These are phyloP conservation scores for Stephania yunnanensis DNA, from an alignment of 164 flowering plant genomes.

Conservation along the genomic window DNA sequence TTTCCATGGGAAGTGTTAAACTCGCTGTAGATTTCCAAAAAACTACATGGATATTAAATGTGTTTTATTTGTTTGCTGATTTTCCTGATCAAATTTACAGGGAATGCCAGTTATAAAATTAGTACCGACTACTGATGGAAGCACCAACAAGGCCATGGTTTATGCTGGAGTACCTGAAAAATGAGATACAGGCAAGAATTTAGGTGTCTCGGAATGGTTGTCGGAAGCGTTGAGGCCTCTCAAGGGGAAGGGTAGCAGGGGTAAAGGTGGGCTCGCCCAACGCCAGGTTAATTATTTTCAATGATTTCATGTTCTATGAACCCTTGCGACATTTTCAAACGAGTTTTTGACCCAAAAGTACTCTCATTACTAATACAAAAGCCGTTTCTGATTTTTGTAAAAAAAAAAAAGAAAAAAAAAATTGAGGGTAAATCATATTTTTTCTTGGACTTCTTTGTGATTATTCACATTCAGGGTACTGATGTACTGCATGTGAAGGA, in stretches of 20 bases:
- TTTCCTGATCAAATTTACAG: conserved; percentile 34
- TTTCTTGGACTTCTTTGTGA: not conserved
- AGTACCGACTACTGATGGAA: conserved; percentile 75
- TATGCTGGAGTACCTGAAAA: conserved; percentile 84
- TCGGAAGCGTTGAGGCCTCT: conserved; percentile 59
- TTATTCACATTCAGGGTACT: conserved; percentile 37
- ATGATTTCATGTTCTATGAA: not conserved
- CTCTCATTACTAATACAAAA: too few species aligned
- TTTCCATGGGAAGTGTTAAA: not conserved
- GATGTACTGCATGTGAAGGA: conserved; percentile 44
- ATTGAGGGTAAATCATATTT: not conserved
- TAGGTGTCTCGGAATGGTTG: conserved; percentile 84
- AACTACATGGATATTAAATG: not conserved
- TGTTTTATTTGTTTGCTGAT: not conserved
- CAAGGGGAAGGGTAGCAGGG: conserved; percentile 83
- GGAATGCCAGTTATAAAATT: conserved; percentile 70
- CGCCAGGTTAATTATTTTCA: conserved; percentile 65
- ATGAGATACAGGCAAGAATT: conserved; percentile 34
- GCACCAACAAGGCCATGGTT: conserved; percentile 74
- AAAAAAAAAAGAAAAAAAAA: too few species aligned
- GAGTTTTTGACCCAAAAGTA: not conserved
- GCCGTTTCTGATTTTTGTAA: not conserved
- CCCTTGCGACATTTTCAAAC: not conserved
- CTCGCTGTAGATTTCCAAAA: not conserved
- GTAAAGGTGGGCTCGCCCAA: conserved; percentile 79